Percentiles rank a stretch among this genome's conserved stretches.
These are phyloP conservation scores for Centaurea solstitialis DNA, from an alignment of 129 eudicot genomes.

Conservation along the genomic window DNA sequence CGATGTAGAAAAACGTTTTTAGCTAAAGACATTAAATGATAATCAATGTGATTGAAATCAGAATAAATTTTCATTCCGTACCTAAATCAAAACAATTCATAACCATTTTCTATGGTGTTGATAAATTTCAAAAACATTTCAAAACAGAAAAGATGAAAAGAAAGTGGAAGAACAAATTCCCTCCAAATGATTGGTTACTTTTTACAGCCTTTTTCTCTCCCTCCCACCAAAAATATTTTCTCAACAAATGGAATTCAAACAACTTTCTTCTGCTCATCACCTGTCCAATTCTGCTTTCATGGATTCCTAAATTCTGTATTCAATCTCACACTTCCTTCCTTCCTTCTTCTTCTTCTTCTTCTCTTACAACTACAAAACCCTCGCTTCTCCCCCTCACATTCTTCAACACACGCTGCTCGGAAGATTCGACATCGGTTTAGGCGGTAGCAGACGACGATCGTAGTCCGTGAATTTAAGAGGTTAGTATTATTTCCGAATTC, in stretches of 20 bases:
- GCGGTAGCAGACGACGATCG: too few species aligned
- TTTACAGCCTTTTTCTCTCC: too few species aligned
- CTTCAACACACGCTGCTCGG: too few species aligned
- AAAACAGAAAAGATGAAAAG: background rate
- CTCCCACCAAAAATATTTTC: constrained; percentile 10
- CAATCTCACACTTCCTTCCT: constrained; percentile 17
- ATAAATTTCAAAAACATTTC: background rate
- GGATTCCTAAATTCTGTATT: constrained; percentile 31
- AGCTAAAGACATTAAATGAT: too few species aligned
- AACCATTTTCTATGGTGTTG: too few species aligned
- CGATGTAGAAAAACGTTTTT: too few species aligned
- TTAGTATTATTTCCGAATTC: constrained; percentile 12
- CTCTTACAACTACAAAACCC: constrained; percentile 9
- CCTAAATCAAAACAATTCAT: too few species aligned
- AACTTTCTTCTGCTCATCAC: too few species aligned
- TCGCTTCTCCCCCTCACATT: background rate
- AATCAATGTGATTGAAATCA: too few species aligned
- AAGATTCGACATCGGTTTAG: too few species aligned
- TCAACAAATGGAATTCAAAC: constrained; percentile 32
- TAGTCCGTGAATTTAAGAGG: background rate
- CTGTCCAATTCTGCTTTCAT: constrained; percentile 26
- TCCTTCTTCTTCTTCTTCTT: too few species aligned
- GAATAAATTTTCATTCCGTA: too few species aligned
- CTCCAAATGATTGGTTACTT: constrained; percentile 55
- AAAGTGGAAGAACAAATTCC: constrained; percentile 54